Conservation (phyloP, 2,329 filamentous ascomycete genomes). For the Torrubiellomyces zombiae region DNA sequence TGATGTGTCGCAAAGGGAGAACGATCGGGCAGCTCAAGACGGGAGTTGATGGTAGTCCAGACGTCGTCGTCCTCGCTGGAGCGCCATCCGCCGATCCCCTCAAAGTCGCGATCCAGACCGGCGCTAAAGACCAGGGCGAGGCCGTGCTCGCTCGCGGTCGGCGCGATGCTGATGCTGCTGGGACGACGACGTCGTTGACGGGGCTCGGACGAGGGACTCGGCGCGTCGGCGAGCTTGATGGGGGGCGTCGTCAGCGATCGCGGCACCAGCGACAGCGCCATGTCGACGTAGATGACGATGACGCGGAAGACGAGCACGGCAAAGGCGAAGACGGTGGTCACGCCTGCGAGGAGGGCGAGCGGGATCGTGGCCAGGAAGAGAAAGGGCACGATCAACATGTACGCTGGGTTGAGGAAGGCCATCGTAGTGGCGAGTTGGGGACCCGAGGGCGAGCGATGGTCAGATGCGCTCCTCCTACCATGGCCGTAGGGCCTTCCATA, state of each 20-base stretch:
- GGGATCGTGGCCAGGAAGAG: constrained; percentile 46
- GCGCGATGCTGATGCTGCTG: constrained; percentile 15
- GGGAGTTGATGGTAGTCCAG: constrained; percentile 36
- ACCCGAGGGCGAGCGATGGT: too few relatives aligned
- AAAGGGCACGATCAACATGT: constrained; percentile 42
- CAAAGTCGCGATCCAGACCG: constrained; percentile 38
- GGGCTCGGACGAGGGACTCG: constrained; percentile 3
- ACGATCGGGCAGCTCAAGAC: constrained; percentile 31
- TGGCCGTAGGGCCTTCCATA: too few relatives aligned
- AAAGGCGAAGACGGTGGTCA: constrained; percentile 47
- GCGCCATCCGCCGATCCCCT: constrained; percentile 43
- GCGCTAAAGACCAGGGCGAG: constrained; percentile 28
- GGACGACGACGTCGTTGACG: constrained; percentile 16
- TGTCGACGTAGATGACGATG: constrained; percentile 44
- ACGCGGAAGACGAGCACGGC: constrained; percentile 43
- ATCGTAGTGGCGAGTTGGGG: too few relatives aligned
- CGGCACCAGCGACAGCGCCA: constrained; percentile 39
- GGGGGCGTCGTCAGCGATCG: constrained; percentile 25
- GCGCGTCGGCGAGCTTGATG: constrained; percentile 7
- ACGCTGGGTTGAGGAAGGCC: constrained; percentile 36
- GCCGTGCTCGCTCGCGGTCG: constrained; percentile 17
- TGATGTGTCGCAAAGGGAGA: constrained; percentile 22
- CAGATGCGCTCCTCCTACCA: too few relatives aligned
- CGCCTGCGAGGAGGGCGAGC: constrained; percentile 42
- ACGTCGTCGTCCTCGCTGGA: constrained; percentile 26